A percentile compares a stretch with the other conserved stretches of the same genome.
Evolutionary conservation across 2,329 filamentous ascomycete species (phyloP).

Genomic region (Verticillium klebahnii): DNA sequence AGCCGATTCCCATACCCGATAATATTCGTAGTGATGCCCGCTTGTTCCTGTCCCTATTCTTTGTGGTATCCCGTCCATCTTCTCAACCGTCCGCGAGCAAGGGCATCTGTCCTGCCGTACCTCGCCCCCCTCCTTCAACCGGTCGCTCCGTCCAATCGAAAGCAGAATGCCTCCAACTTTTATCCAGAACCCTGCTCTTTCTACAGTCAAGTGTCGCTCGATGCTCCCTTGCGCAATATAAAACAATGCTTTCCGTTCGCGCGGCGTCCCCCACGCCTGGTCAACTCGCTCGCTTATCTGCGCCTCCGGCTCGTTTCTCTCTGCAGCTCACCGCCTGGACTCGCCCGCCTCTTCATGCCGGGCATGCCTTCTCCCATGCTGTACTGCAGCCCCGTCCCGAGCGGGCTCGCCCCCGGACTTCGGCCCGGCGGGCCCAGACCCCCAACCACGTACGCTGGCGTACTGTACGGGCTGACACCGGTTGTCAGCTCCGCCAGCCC

Average conservation of each 20-base stretch:
- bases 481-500: constrained; percentile 61
- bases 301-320: constrained; percentile 42
- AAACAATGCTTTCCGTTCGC: not conserved
- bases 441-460: constrained; percentile 45
- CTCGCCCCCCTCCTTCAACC: not conserved
- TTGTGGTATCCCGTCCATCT: not conserved
- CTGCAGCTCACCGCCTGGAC: constrained; percentile 32
- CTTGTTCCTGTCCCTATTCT: not conserved
- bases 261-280: too few species aligned
- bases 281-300: constrained; percentile 5
- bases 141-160: not conserved
- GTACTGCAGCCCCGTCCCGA: not conserved
- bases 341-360: constrained; percentile 44
- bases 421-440: not conserved
- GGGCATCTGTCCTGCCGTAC: not conserved
- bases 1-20: not conserved
- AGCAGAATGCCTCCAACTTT: not conserved
- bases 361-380: not conserved
- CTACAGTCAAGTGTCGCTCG: not conserved
- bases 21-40: not conserved
- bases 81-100: not conserved
- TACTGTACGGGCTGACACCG: constrained; percentile 56
- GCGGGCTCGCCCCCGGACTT: not conserved
- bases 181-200: not conserved
- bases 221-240: not conserved